phyloP scores from a whole-genome alignment of 1,139 yeast genomes.

The Kazachstania sp. region DNA sequence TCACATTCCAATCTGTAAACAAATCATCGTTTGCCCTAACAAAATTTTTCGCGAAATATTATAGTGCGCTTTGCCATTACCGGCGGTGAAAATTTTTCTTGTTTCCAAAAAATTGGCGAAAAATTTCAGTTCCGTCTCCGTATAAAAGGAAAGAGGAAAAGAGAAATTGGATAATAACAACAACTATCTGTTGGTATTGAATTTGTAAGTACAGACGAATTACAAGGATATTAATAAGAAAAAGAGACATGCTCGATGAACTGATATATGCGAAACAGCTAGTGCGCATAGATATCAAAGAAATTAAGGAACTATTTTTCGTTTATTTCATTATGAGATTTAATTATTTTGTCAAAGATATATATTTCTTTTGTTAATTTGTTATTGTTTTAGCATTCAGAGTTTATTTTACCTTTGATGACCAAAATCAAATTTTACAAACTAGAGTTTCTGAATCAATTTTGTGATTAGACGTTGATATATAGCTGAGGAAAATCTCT shows the following conservation, averaged over 20 bases:
- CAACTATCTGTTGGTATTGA: too few relatives aligned
- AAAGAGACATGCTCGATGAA: too few relatives aligned
- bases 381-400: neutral
- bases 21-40: neutral
- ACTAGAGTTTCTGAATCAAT: conserved; percentile 34
- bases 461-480: conserved; percentile 32
- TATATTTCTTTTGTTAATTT: too few relatives aligned
- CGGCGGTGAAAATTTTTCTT: neutral
- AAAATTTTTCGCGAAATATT: neutral
- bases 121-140: neutral
- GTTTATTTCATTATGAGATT: neutral
- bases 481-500: conserved; percentile 23
- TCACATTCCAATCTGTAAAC: neutral
- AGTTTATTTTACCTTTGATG: conserved; percentile 25
- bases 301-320: neutral
- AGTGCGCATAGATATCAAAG: too few relatives aligned
- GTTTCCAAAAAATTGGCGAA: neutral
- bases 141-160: neutral
- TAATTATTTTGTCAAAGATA: neutral
- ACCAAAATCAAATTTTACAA: conserved; percentile 29
- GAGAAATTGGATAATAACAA: neutral
- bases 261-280: too few relatives aligned
- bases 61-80: neutral
- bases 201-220: too few relatives aligned
- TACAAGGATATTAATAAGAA: too few relatives aligned